Conservation (phyloP, 805 yeast genomes). For the Spathaspora sp. region DNA sequence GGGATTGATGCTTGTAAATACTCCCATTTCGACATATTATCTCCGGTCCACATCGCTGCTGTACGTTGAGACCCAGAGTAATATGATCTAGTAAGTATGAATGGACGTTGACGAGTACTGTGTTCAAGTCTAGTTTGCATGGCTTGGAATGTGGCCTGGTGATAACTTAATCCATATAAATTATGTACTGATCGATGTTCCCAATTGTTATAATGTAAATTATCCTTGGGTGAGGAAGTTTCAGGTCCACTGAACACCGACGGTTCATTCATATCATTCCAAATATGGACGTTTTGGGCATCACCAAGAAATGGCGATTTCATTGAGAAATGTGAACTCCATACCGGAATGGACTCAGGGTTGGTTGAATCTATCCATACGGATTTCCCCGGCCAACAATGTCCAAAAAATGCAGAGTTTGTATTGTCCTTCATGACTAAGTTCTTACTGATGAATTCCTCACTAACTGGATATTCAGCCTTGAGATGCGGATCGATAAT, state of each 20-base stretch:
- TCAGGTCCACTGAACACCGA: constrained; percentile 95
- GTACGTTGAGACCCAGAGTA: constrained; percentile 90
- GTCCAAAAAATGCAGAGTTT: constrained; percentile 65
- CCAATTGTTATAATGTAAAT: constrained; percentile 71
- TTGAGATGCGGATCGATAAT: constrained; percentile 93
- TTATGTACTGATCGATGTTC: constrained; percentile 94
- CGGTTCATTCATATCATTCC: constrained; percentile 99
- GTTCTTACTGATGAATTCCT: constrained; percentile 38
- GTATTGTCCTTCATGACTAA: constrained; percentile 45
- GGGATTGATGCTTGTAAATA: constrained; percentile 78
- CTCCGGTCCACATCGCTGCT: constrained; percentile 98
- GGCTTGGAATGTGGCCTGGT: constrained; percentile 74
- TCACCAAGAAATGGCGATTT: constrained; percentile 31
- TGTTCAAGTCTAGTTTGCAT: constrained; percentile 47
- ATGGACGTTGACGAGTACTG: constrained; percentile 60
- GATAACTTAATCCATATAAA: constrained; percentile 73
- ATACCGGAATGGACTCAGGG: constrained; percentile 54
- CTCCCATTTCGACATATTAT: constrained; percentile 91
- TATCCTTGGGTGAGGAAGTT: constrained; percentile 81
- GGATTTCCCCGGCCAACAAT: constrained; percentile 98
- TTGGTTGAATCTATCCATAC: constrained; percentile 87
- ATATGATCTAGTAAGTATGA: constrained; percentile 80
- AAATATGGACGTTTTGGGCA: constrained; percentile 70
- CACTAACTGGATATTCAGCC: constrained; percentile 62
- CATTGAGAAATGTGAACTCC: constrained; percentile 57